These are phyloP conservation scores for Colletotrichum ledebouriae DNA, from an alignment of 2,329 filamentous ascomycete species.

Conservation along the genomic window DNA sequence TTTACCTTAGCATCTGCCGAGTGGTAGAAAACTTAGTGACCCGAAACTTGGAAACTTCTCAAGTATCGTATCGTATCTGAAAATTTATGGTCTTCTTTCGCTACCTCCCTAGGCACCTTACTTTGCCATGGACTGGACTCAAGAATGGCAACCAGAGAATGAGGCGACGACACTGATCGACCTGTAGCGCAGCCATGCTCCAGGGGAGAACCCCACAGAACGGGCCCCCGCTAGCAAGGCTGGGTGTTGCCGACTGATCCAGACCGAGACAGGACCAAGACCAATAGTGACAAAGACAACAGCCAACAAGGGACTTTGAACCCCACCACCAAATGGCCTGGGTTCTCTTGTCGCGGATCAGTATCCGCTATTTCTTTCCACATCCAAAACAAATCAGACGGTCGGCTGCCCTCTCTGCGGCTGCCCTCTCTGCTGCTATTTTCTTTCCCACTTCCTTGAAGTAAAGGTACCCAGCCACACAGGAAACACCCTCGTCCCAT, in stretches of 20 bases:
- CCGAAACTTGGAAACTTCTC: too few species aligned
- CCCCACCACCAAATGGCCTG: conserved; percentile 14
- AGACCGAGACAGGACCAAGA: conserved; percentile 29
- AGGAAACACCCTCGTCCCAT: conserved; percentile 1
- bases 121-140: too few species aligned
- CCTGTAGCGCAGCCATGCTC: conserved; percentile 33
- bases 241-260: conserved; percentile 41
- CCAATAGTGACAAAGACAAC: conserved; percentile 12
- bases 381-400: conserved; percentile 1
- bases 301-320: conserved; percentile 3
- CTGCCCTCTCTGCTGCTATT: background rate
- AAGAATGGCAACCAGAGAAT: background rate
- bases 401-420: background rate
- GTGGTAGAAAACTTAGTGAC: too few species aligned
- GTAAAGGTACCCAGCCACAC: background rate
- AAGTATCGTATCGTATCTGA: too few species aligned
- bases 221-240: conserved; percentile 31
- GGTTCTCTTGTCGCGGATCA: background rate
- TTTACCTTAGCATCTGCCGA: background rate
- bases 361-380: background rate
- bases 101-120: too few species aligned
- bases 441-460: conserved; percentile 3
- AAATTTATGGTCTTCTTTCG: too few species aligned
- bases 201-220: conserved; percentile 31
- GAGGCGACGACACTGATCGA: conserved; percentile 19